phyloP scores from a whole-genome alignment of 257 asterid species.

The Scutellaria baicalensis region DNA sequence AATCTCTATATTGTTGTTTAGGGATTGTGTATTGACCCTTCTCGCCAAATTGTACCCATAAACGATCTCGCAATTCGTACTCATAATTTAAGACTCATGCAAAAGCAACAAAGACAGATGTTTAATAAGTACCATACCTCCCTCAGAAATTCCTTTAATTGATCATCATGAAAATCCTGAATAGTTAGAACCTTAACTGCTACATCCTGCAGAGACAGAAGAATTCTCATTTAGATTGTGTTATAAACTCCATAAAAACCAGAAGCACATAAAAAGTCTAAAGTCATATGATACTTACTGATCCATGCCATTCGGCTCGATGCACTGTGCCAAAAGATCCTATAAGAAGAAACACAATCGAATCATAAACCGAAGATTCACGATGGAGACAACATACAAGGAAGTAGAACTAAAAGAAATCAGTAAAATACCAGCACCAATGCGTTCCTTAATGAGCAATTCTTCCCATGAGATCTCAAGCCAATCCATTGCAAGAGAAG shows the following conservation, averaged over 20 bases:
- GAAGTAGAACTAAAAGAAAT: not conserved
- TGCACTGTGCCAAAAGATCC: conserved; percentile 99
- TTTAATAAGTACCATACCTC: conserved; percentile 48
- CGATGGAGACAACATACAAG: not conserved
- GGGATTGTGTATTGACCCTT: too few species aligned
- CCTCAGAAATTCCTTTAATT: conserved; percentile 80
- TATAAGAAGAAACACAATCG: conserved; percentile 13
- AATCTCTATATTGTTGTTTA: too few species aligned
- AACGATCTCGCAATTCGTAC: too few species aligned
- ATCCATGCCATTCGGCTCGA: conserved; percentile 99
- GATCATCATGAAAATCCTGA: conserved; percentile 94
- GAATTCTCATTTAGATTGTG: not conserved
- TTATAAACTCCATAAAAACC: not conserved
- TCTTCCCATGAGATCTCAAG: conserved; percentile 98
- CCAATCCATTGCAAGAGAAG: conserved; percentile 98
- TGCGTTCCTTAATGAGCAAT: conserved; percentile 79
- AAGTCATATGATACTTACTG: conserved; percentile 43
- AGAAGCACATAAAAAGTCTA: not conserved
- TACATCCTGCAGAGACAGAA: conserved; percentile 61
- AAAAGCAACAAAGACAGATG: not conserved
- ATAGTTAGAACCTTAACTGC: conserved; percentile 81
- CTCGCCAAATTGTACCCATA: too few species aligned
- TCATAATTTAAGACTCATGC: too few species aligned
- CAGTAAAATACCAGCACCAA: conserved; percentile 74
- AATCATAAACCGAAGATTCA: conserved; percentile 9